Conservation (phyloP, 352 stramenopile genomes). For the Nannochloropsis limnetica region DNA sequence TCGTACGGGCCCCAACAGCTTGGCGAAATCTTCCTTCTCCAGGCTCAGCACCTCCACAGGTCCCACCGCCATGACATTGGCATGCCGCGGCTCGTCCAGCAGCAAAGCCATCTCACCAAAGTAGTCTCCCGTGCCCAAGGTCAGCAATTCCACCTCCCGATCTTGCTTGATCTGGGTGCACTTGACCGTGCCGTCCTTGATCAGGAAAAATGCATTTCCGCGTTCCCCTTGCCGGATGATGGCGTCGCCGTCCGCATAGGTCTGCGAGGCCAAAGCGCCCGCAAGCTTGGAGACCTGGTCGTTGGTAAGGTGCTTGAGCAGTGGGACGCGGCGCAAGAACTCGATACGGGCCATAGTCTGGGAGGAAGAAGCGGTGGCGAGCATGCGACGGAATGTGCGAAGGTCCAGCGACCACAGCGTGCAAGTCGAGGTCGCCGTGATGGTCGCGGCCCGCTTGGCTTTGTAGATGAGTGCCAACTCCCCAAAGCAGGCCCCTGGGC, state of each 20-base stretch:
- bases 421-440: constrained; percentile 67
- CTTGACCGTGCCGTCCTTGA: constrained; percentile 57
- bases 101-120: constrained; percentile 59
- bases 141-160: constrained; percentile 49
- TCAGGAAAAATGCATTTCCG: constrained; percentile 63
- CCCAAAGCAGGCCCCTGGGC: constrained; percentile 65
- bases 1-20: constrained; percentile 77
- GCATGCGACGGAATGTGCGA: constrained; percentile 74
- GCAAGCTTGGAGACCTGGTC: constrained; percentile 61
- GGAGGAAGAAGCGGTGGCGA: constrained; percentile 72
- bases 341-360: constrained; percentile 66
- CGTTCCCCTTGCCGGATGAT: constrained; percentile 64
- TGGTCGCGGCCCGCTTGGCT: constrained; percentile 78
- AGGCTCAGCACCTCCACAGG: constrained; percentile 33
- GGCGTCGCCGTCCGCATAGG: constrained; percentile 57
- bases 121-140: constrained; percentile 51
- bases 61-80: constrained; percentile 52
- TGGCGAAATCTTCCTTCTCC: constrained; percentile 57
- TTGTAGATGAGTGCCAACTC: constrained; percentile 93
- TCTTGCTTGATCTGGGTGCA: constrained; percentile 51
- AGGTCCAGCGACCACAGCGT: constrained; percentile 85
- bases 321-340: constrained; percentile 77
- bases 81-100: constrained; percentile 56
- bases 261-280: constrained; percentile 55
- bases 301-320: constrained; percentile 69